These are phyloP conservation scores for Rhodomyrtus psidioides DNA, from an alignment of 441 rosid genomes.

Conservation along the genomic window DNA sequence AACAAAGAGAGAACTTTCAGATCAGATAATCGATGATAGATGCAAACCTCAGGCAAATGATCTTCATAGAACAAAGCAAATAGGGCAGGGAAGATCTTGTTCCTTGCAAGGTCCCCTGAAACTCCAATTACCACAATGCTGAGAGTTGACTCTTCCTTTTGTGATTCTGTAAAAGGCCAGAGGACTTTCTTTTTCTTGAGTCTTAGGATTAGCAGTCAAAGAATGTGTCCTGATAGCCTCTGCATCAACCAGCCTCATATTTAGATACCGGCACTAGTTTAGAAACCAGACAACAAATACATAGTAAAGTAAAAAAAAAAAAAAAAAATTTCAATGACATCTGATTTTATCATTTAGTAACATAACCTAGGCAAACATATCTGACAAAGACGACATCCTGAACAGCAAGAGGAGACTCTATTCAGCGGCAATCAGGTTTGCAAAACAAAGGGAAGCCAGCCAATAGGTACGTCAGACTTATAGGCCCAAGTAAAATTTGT, in stretches of 20 bases:
- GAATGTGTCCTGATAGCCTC: neutral
- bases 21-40: neutral
- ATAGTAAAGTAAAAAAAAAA: neutral
- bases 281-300: neutral
- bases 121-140: slow-evolving; percentile 20
- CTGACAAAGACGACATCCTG: neutral
- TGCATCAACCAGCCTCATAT: neutral
- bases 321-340: neutral
- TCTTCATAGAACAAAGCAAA: slow-evolving; percentile 15
- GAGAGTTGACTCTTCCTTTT: slow-evolving; percentile 7
- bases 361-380: neutral
- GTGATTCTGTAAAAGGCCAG: neutral
- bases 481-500: neutral
- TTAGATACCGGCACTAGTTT: neutral
- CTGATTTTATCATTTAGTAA: no score
- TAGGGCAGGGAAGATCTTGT: slow-evolving; percentile 21
- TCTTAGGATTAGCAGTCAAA: neutral
- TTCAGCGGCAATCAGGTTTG: neutral
- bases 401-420: neutral
- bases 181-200: neutral
- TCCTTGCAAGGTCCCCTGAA: slow-evolving; percentile 22
- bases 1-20: neutral
- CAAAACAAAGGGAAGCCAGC: neutral
- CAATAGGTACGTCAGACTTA: neutral
- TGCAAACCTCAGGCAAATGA: slow-evolving; percentile 13